These are phyloP conservation scores for Aspergillus fumigatus DNA, from an alignment of 2,329 filamentous ascomycete species.

Conservation along the genomic window DNA sequence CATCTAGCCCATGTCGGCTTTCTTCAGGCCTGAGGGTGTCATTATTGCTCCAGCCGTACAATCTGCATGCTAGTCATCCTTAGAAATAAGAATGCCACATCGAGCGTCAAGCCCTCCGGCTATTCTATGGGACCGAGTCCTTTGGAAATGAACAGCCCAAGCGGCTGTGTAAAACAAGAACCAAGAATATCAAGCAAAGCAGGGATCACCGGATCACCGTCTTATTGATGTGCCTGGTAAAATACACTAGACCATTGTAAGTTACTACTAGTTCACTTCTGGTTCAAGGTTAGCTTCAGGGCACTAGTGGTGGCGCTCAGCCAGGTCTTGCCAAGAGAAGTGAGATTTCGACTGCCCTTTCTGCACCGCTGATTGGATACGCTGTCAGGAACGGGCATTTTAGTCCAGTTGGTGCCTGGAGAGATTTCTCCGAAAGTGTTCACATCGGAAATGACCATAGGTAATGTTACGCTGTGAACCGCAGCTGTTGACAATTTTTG, in stretches of 20 bases:
- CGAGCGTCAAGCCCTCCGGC: background rate
- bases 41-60: background rate
- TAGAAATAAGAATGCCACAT: background rate
- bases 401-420: conserved; percentile 15
- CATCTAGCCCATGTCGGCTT: background rate
- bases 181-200: background rate
- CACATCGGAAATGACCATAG: conserved; percentile 7
- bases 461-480: background rate
- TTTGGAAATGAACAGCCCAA: background rate
- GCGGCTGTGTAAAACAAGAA: background rate
- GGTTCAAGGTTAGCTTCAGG: conserved; percentile 3
- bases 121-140: background rate
- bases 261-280: background rate
- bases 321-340: conserved; percentile 16
- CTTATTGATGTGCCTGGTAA: conserved; percentile 8
- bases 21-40: background rate
- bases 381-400: conserved; percentile 16
- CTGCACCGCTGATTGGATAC: conserved; percentile 14
- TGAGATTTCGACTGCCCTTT: conserved; percentile 18
- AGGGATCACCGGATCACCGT: background rate
- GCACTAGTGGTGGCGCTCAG: conserved; percentile 14
- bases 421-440: conserved; percentile 10
- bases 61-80: background rate
- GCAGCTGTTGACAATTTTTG: background rate
- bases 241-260: conserved; percentile 2